Conservation (phyloP, 176 grass and related monocot species). For the Eragrostis nindensis region DNA sequence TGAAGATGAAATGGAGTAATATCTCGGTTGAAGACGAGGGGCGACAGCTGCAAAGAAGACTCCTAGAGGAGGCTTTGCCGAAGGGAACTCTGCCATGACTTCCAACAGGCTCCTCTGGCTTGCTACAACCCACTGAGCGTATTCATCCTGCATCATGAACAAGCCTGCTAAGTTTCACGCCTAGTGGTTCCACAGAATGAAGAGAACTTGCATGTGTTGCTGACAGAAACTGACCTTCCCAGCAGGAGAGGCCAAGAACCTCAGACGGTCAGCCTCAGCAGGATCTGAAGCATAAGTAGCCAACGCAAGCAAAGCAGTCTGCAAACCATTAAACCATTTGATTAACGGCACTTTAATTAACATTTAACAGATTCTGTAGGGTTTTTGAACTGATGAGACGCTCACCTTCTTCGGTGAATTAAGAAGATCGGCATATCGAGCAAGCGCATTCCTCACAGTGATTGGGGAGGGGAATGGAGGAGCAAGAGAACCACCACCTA, state of each 20-base stretch:
- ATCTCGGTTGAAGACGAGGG: slow-evolving; percentile 88
- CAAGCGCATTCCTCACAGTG: slow-evolving; percentile 78
- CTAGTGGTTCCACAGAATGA: slow-evolving; percentile 23
- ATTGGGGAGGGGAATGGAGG: slow-evolving; percentile 79
- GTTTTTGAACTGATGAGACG: slow-evolving; percentile 17
- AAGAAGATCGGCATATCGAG: slow-evolving; percentile 91
- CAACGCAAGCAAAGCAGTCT: slow-evolving; percentile 81
- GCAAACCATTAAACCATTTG: slow-evolving; percentile 26
- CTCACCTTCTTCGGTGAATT: slow-evolving; percentile 96
- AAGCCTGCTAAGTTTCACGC: slow-evolving; percentile 8
- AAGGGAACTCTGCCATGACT: slow-evolving; percentile 92
- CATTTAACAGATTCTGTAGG: neutral
- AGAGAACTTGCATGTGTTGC: slow-evolving; percentile 5
- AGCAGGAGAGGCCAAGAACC: slow-evolving; percentile 78
- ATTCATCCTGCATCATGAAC: slow-evolving; percentile 80
- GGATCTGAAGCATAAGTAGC: slow-evolving; percentile 79
- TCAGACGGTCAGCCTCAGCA: slow-evolving; percentile 69
- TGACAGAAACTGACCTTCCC: slow-evolving; percentile 71
- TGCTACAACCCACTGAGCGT: slow-evolving; percentile 81
- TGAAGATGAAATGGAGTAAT: slow-evolving; percentile 96
- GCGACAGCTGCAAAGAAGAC: slow-evolving; percentile 88
- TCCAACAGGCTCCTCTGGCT: slow-evolving; percentile 91
- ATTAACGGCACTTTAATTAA: slow-evolving; percentile 2
- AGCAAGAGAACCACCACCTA: slow-evolving; percentile 67
- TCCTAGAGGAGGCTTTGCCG: slow-evolving; percentile 81